These are phyloP conservation scores for Rhizopogon vinicolor DNA, from an alignment of 768 basidiomycete species.

Conservation along the genomic window DNA sequence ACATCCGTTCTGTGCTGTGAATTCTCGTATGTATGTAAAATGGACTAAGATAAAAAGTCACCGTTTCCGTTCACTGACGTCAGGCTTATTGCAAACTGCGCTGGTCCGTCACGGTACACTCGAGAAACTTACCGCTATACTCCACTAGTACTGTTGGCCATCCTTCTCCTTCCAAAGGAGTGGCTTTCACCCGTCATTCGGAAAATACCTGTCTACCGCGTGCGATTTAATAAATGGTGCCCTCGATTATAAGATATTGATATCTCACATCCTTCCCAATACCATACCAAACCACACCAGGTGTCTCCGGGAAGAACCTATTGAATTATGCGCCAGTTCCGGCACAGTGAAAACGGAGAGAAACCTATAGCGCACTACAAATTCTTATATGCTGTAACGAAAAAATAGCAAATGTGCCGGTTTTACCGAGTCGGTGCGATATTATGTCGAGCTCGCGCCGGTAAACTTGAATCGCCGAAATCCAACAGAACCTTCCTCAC, in stretches of 20 bases:
- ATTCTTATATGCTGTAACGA: too few relatives aligned
- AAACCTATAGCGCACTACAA: too few relatives aligned
- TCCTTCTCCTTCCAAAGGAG: conserved; percentile 76
- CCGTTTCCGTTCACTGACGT: neutral
- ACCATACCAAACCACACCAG: neutral
- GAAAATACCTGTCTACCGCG: conserved; percentile 82
- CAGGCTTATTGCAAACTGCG: conserved; percentile 8
- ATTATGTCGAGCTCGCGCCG: too few relatives aligned
- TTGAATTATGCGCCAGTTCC: too few relatives aligned
- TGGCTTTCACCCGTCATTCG: conserved; percentile 79
- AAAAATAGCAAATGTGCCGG: too few relatives aligned
- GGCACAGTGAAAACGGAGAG: too few relatives aligned
- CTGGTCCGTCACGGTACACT: conserved; percentile 74
- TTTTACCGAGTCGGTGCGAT: too few relatives aligned
- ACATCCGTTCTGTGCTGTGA: conserved; percentile 56
- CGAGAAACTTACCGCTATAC: conserved; percentile 94
- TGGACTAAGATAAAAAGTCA: conserved; percentile 30
- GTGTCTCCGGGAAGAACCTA: conserved; percentile 3
- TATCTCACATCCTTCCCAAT: conserved; percentile 38
- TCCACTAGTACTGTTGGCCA: conserved; percentile 76
- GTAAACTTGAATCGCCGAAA: too few relatives aligned
- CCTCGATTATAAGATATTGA: conserved; percentile 61
- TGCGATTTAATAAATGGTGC: conserved; percentile 80
- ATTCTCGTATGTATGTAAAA: neutral
- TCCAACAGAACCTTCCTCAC: too few relatives aligned